Base-by-base conservation (phyloP, 2,329 filamentous ascomycete species). In the Alternaria sp. region DNA sequence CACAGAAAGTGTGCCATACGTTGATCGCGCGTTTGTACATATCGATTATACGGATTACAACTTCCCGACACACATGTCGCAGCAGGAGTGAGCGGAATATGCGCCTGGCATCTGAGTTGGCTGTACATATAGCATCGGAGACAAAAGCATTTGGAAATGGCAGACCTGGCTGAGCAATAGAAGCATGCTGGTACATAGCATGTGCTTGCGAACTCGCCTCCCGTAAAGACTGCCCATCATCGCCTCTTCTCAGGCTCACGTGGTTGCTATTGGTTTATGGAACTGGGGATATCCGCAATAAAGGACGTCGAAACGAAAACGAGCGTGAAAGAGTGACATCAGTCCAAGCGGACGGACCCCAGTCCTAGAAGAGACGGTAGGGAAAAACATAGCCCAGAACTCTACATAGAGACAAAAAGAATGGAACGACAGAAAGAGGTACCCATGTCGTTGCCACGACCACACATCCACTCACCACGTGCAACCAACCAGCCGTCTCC, bases 1-100 rank as follows among this genome's bases (percentile, higher is more conserved):
- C 15, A 12, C 57, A 78, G 77, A 96, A 81, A 92, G 90, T 61
- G 91, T 96, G 44, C 92, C 92, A 23, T 90, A 90, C 68, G 92
- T 96, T 11, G 84, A 86, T 69, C 77, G 84, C 6, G 84, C 83
- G 4, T 86, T 86, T 71, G 84, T 86, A 59, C 84, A 86, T 69
- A 79, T 85, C 66, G 84, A 86, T 73, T 86, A 86, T 67, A 79
- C 81, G 10, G 77, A 79, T 44, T 85, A 83, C 63, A 86, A 86
- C 66, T 65, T 86, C 61, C 84, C 84, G 2, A 84, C 78, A 21
- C 84, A 86, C 69, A 83, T 86, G 83, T 76, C 79, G 64, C 83
- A 86, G 71, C 79, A 84, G 58, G 81, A 80, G 40, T 79, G 72
- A 60, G 30, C 15, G n/a, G 7, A 28, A 19, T 10, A 57, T 45